Evolutionary conservation across 768 basidiomycete species (phyloP).

Genomic region (Jaapia argillacea): DNA sequence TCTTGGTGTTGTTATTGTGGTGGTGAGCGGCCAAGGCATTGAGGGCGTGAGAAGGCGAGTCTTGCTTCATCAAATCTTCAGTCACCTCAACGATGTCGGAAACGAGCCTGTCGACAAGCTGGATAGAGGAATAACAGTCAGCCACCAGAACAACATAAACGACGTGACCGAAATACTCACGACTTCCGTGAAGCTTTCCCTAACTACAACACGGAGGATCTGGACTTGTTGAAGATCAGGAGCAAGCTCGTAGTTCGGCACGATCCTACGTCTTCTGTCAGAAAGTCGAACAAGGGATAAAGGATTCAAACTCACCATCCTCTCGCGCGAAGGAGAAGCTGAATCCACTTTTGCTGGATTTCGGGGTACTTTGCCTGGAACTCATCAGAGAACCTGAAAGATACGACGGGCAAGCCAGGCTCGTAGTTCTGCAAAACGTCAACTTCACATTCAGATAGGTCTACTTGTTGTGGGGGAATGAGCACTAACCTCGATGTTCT

Average conservation of each 20-base stretch:
- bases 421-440: conserved; percentile 27
- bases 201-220: conserved; percentile 54
- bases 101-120: conserved; percentile 56
- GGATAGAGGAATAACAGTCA: too few species aligned
- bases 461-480: background rate
- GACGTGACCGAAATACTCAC: conserved; percentile 21
- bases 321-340: conserved; percentile 34
- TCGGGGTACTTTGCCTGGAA: conserved; percentile 43
- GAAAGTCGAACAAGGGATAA: background rate
- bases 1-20: conserved; percentile 24
- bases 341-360: conserved; percentile 50
- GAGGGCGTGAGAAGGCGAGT: conserved; percentile 43
- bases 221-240: conserved; percentile 39
- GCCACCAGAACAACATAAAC: conserved; percentile 19
- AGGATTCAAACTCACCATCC: conserved; percentile 24
- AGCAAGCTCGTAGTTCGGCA: conserved; percentile 51
- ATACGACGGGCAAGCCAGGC: conserved; percentile 42
- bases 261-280: conserved; percentile 27
- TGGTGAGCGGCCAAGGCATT: conserved; percentile 24
- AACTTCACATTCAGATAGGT: background rate
- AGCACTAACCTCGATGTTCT: conserved; percentile 44
- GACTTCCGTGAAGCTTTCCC: conserved; percentile 43
- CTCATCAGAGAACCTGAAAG: conserved; percentile 44
- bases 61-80: conserved; percentile 38
- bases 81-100: conserved; percentile 64